Conservation (phyloP, 371 early-diverging fungal genomes). For the Syncephalastrum monosporum region DNA sequence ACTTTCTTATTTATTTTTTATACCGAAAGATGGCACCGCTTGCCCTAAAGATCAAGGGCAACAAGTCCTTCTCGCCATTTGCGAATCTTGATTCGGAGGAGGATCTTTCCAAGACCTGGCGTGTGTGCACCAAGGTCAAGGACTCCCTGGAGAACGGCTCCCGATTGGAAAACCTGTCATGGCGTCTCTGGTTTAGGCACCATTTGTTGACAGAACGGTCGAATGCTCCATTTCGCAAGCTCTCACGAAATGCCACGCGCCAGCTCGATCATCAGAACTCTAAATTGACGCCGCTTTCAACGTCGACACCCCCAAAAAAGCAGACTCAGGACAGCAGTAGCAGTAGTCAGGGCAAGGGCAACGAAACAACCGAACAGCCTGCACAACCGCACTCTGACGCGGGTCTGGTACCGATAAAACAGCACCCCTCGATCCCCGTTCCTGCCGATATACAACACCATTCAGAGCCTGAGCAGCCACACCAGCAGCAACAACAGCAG, state of each 20-base stretch:
- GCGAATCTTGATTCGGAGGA: constrained; percentile 70
- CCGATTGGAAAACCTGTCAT: constrained; percentile 86
- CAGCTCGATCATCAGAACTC: constrained; percentile 31
- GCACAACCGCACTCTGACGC: constrained; percentile 4
- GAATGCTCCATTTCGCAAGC: constrained; percentile 29
- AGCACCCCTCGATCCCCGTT: not conserved
- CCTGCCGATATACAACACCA: not conserved
- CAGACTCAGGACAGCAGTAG: constrained; percentile 1
- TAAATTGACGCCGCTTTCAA: constrained; percentile 19
- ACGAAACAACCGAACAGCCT: constrained; percentile 6
- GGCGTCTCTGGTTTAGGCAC: constrained; percentile 80
- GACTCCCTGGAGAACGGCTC: constrained; percentile 85
- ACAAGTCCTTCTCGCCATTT: constrained; percentile 71
- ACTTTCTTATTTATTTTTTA: not conserved
- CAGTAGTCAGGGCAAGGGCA: constrained; percentile 2
- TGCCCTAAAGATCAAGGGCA: constrained; percentile 75
- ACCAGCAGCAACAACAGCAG: constrained; percentile 16
- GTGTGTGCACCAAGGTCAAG: constrained; percentile 85
- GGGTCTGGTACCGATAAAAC: no score
- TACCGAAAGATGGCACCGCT: constrained; percentile 66
- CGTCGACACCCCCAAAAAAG: not conserved
- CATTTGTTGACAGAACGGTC: constrained; percentile 54
- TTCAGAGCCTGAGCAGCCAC: constrained; percentile 7
- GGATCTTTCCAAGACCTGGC: constrained; percentile 78
- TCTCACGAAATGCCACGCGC: constrained; percentile 37